Conservation (phyloP, 2,329 filamentous ascomycete species). For the Diaporthe eres region DNA sequence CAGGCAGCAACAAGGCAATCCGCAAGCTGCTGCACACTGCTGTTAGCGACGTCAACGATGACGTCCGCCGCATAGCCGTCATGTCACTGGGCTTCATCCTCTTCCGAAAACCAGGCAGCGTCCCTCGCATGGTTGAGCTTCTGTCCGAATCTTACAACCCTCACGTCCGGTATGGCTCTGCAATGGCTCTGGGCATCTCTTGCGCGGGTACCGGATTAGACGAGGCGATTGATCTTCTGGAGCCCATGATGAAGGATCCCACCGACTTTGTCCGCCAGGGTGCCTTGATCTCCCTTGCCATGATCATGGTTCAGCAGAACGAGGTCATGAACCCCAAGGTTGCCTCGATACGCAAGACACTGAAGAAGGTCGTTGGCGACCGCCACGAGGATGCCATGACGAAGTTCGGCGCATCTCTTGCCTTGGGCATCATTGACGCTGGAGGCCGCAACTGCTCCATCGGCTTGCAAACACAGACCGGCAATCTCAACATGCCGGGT, state of each 20-base stretch:
- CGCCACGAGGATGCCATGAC: constrained; percentile 99
- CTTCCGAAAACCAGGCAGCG: constrained; percentile 96
- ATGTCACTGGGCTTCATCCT: constrained; percentile 99
- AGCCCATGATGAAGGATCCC: constrained; percentile 99
- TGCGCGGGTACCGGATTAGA: constrained; percentile 96
- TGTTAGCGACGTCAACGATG: constrained; percentile 97
- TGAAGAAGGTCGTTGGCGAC: constrained; percentile 94
- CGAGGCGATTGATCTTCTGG: constrained; percentile 94
- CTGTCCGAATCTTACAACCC: constrained; percentile 99
- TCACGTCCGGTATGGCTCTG: constrained; percentile 96
- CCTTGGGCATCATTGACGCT: constrained; percentile 96
- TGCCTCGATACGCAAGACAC: constrained; percentile 87
- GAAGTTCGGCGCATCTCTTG: constrained; percentile 95
- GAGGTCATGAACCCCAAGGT: constrained; percentile 99
- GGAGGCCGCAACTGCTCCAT: constrained; percentile 99
- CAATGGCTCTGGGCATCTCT: constrained; percentile 98
- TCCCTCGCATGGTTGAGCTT: constrained; percentile 98
- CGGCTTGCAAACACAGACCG: constrained; percentile 95
- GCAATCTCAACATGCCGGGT: constrained; percentile 98
- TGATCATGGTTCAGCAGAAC: constrained; percentile 99
- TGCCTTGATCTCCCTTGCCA: constrained; percentile 91
- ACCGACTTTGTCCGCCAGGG: constrained; percentile 98
- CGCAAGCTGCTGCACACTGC: constrained; percentile 95
- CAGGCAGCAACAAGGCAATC: constrained; percentile 98
- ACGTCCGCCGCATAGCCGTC: constrained; percentile 94